Conservation (phyloP, 257 asterid species). For the Echites panduratus region DNA sequence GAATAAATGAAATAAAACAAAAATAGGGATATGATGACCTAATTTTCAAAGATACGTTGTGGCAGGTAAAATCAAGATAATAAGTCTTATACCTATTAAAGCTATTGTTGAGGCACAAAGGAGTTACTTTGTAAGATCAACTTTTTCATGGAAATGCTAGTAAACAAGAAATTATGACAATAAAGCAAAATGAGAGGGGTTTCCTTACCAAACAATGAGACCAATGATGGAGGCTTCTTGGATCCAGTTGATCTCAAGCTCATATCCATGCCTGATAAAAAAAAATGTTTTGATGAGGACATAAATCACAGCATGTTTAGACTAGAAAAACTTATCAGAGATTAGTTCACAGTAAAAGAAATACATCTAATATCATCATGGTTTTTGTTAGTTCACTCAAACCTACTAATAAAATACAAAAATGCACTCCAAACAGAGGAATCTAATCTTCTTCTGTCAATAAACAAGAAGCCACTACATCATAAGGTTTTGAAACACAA, state of each 20-base stretch:
- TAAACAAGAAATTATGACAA: not conserved
- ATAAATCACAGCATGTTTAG: not conserved
- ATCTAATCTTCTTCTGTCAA: not conserved
- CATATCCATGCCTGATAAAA: conserved; percentile 40
- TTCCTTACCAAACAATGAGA: conserved; percentile 60
- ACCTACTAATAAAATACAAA: not conserved
- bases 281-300: not conserved
- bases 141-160: not conserved
- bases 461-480: not conserved
- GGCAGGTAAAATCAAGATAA: not conserved
- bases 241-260: conserved; percentile 45
- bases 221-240: conserved; percentile 64
- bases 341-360: not conserved
- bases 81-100: not conserved
- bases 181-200: conserved; percentile 3
- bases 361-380: not conserved
- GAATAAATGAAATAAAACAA: too few relatives aligned
- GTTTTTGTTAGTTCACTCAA: not conserved
- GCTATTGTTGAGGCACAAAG: not conserved
- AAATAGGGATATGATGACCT: too few relatives aligned
- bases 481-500: not conserved
- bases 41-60: too few relatives aligned
- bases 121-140: not conserved
- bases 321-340: not conserved
- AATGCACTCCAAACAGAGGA: not conserved